A percentile compares a stretch with the other conserved stretches of the same genome.
These are phyloP conservation scores for Aspergillus clavatus DNA, from an alignment of 2,329 filamentous ascomycete species.

Conservation along the genomic window DNA sequence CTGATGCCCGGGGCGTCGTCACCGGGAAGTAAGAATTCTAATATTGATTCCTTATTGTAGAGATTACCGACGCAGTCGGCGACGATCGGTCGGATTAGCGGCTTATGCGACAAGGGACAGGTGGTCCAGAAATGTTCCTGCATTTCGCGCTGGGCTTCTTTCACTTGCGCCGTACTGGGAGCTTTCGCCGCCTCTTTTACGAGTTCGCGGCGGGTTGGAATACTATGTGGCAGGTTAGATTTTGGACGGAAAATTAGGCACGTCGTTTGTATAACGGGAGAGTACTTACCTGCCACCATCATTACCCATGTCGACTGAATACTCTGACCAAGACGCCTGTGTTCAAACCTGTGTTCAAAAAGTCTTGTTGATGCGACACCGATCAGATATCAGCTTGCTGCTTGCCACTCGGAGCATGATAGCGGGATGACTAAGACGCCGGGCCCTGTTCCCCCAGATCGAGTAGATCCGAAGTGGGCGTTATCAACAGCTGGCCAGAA, in stretches of 20 bases:
- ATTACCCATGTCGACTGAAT: slow-evolving; percentile 70
- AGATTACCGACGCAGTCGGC: slow-evolving; percentile 79
- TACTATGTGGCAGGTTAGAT: slow-evolving; percentile 48
- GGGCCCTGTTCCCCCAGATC: slow-evolving; percentile 8
- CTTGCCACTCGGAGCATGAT: slow-evolving; percentile 18
- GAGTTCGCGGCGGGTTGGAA: slow-evolving; percentile 90
- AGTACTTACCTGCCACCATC: slow-evolving; percentile 70
- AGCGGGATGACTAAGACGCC: slow-evolving; percentile 28
- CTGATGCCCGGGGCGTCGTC: slow-evolving; percentile 52
- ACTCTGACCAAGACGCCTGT: background rate
- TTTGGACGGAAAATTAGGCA: too few relatives aligned
- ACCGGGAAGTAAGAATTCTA: slow-evolving; percentile 60
- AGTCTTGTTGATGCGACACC: background rate
- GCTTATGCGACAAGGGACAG: slow-evolving; percentile 78
- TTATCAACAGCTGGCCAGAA: slow-evolving; percentile 38
- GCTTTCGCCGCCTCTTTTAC: slow-evolving; percentile 87
- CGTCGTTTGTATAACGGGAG: too few relatives aligned
- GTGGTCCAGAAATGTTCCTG: slow-evolving; percentile 81
- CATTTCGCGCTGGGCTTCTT: slow-evolving; percentile 80
- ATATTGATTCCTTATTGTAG: slow-evolving; percentile 90
- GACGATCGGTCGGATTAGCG: slow-evolving; percentile 69
- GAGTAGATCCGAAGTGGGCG: slow-evolving; percentile 20
- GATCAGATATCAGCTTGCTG: slow-evolving; percentile 7
- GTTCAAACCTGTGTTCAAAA: too few relatives aligned
- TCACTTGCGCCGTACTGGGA: slow-evolving; percentile 77